Percentiles rank a stretch among this genome's conserved stretches.
Evolutionary conservation across 768 basidiomycete genomes (phyloP).

Genomic region (Collybia nuda): DNA sequence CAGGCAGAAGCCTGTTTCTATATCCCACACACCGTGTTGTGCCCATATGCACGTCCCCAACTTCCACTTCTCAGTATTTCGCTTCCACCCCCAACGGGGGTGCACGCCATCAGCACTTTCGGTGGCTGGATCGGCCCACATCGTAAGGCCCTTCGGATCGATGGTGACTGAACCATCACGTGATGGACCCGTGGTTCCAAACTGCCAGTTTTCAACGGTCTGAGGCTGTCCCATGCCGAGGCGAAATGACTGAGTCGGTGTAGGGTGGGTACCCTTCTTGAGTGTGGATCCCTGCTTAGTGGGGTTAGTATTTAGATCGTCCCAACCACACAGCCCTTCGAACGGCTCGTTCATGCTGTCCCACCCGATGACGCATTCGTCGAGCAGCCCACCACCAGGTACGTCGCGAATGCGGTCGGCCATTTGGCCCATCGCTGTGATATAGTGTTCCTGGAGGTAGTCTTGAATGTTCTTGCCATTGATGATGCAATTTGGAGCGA

Average conservation of each 20-base stretch:
- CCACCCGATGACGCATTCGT: conserved; percentile 94
- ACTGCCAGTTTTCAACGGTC: conserved; percentile 80
- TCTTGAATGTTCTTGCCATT: conserved; percentile 93
- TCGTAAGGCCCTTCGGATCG: conserved; percentile 77
- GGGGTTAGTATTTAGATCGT: conserved; percentile 67
- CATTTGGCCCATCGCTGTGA: conserved; percentile 71
- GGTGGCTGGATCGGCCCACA: conserved; percentile 66
- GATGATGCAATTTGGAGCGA: conserved; percentile 88
- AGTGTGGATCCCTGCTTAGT: conserved; percentile 66
- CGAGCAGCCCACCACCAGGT: conserved; percentile 72
- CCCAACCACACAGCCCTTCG: conserved; percentile 73
- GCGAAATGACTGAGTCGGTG: conserved; percentile 78
- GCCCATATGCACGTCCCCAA: conserved; percentile 88
- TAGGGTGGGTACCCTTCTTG: conserved; percentile 87
- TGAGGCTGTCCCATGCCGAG: conserved; percentile 88
- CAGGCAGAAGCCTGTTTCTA: conserved; percentile 63
- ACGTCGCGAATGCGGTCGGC: conserved; percentile 77
- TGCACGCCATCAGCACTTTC: conserved; percentile 49
- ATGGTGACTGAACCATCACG: conserved; percentile 74
- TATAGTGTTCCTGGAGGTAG: conserved; percentile 77
- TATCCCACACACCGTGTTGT: conserved; percentile 86
- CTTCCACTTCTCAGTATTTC: conserved; percentile 61
- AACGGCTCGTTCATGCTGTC: conserved; percentile 95
- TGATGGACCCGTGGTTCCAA: conserved; percentile 76
- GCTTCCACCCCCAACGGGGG: conserved; percentile 81